Conservation (phyloP, 2,329 filamentous ascomycete genomes). For the Neonectria coccinea region DNA sequence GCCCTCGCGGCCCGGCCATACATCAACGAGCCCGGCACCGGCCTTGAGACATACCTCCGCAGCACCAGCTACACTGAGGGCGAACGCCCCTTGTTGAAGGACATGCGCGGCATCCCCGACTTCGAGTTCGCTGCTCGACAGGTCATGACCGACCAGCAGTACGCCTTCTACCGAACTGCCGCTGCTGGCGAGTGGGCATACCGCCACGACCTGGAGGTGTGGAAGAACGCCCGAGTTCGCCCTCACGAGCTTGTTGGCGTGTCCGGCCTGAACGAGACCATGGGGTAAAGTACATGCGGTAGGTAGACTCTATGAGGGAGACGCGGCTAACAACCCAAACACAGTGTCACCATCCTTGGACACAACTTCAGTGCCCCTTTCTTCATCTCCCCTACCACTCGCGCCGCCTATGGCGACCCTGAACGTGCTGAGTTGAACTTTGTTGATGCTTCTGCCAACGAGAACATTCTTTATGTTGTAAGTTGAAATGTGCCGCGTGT, state of each 20-base stretch:
- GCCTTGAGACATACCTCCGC: conserved; percentile 45
- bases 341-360: conserved; percentile 57
- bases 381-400: conserved; percentile 62
- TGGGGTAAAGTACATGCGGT: conserved; percentile 40
- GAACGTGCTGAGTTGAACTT: conserved; percentile 60
- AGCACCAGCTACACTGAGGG: conserved; percentile 50
- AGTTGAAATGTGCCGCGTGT: not conserved
- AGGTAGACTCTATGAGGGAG: not conserved
- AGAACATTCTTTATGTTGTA: conserved; percentile 60
- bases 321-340: not conserved
- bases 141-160: conserved; percentile 55
- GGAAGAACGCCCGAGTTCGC: conserved; percentile 57
- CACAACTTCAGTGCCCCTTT: conserved; percentile 61
- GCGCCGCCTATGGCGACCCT: conserved; percentile 56
- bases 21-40: conserved; percentile 53
- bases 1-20: conserved; percentile 48
- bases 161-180: conserved; percentile 63
- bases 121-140: conserved; percentile 63
- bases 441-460: conserved; percentile 57
- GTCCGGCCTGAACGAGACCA: conserved; percentile 49
- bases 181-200: conserved; percentile 64
- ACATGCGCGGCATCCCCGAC: conserved; percentile 59
- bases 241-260: conserved; percentile 51
- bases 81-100: conserved; percentile 53
- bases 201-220: conserved; percentile 64